Evolutionary conservation across 192 early-diverging fungal species (phyloP).

Genomic region (Mortierella alpina): DNA sequence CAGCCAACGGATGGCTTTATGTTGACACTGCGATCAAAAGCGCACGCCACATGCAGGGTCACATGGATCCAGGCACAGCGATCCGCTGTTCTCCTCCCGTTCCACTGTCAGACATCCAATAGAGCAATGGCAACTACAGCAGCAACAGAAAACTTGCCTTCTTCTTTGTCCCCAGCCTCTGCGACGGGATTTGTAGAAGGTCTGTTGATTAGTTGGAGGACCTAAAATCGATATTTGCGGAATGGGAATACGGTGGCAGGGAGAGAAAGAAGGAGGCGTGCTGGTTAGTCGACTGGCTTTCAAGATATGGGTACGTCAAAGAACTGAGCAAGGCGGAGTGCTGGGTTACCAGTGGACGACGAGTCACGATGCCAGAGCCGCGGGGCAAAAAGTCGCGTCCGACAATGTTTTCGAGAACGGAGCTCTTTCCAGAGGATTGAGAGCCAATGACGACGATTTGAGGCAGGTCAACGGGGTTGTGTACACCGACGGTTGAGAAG

Average conservation of each 20-base stretch:
- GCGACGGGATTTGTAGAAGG: slow-evolving; percentile 66
- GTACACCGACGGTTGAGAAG: slow-evolving; percentile 88
- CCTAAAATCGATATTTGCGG: slow-evolving; percentile 22
- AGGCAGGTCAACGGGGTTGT: slow-evolving; percentile 90
- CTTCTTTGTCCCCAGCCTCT: slow-evolving; percentile 55
- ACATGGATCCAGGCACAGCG: slow-evolving; percentile 14
- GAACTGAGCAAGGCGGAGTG: neutral
- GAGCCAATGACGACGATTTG: slow-evolving; percentile 91
- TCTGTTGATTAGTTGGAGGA: slow-evolving; percentile 97
- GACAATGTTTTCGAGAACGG: slow-evolving; percentile 99
- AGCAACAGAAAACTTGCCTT: slow-evolving; percentile 26
- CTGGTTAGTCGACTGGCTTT: neutral
- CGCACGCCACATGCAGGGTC: neutral
- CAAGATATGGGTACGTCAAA: neutral
- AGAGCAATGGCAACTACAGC: neutral
- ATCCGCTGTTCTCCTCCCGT: neutral
- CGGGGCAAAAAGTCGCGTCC: slow-evolving; percentile 98
- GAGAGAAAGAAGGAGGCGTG: neutral
- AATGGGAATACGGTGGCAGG: neutral
- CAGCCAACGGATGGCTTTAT: too few species aligned
- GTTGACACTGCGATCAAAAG: too few species aligned
- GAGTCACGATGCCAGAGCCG: slow-evolving; percentile 97
- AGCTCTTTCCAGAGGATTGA: slow-evolving; percentile 93
- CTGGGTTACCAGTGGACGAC: slow-evolving; percentile 84
- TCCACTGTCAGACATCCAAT: neutral